Percentiles rank a stretch among this genome's conserved stretches.
Evolutionary conservation across 768 basidiomycete genomes (phyloP).

Genomic region (Mycena metata): DNA sequence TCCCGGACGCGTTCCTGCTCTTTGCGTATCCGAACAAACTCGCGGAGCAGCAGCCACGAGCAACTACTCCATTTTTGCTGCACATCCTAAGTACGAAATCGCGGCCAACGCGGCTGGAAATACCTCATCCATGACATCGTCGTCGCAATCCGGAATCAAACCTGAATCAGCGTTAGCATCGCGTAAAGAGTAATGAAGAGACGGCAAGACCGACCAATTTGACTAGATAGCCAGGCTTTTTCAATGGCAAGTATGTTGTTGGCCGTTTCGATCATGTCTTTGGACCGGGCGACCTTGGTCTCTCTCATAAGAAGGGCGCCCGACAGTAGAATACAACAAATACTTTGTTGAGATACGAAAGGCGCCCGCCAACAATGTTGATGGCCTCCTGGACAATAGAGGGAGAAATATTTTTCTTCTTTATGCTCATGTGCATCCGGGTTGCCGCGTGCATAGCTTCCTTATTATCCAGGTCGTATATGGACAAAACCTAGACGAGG

Average conservation of each 20-base stretch:
- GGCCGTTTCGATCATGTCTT: conserved; percentile 76
- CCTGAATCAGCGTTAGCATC: conserved; percentile 45
- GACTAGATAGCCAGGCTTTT: conserved; percentile 84
- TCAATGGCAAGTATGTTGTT: conserved; percentile 75
- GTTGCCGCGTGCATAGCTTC: conserved; percentile 72
- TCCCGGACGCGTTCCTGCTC: conserved; percentile 61
- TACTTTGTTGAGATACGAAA: conserved; percentile 80
- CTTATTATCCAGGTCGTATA: conserved; percentile 73
- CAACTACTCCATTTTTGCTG: conserved; percentile 88
- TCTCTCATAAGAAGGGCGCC: background rate
- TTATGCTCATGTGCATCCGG: conserved; percentile 62
- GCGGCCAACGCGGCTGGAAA: background rate
- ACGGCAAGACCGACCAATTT: conserved; percentile 65
- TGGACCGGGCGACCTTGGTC: conserved; percentile 64
- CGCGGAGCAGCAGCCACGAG: conserved; percentile 82
- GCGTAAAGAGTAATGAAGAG: conserved; percentile 2
- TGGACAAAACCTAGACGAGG: conserved; percentile 69
- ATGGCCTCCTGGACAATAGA: conserved; percentile 59
- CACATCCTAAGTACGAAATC: background rate
- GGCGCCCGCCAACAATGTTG: conserved; percentile 79
- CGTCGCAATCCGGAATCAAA: conserved; percentile 85
- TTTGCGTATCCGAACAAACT: conserved; percentile 74
- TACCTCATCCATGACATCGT: conserved; percentile 93
- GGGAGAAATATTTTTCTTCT: conserved; percentile 30
- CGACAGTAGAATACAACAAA: conserved; percentile 6